Conservation (phyloP, 441 rosid species). For the Oxalis stricta region DNA sequence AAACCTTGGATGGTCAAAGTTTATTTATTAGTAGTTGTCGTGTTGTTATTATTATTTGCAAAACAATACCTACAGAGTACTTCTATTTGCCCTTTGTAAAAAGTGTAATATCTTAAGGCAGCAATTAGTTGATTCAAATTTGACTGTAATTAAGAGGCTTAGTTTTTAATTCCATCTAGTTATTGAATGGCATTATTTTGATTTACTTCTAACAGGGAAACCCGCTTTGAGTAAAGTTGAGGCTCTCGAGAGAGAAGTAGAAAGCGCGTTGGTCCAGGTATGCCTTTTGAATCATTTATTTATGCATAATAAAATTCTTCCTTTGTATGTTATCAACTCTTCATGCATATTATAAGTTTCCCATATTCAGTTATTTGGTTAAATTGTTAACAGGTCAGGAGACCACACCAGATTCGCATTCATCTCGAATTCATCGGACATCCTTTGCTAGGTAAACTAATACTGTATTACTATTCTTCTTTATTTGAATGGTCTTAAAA, state of each 20-base stretch:
- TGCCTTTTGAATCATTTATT: constrained; percentile 1
- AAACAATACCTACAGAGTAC: background rate
- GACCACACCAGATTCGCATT: constrained; percentile 90
- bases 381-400: constrained; percentile 73
- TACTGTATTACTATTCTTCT: background rate
- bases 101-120: background rate
- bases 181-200: background rate
- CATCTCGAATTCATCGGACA: constrained; percentile 85
- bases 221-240: constrained; percentile 66
- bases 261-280: constrained; percentile 59
- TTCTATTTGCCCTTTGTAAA: background rate
- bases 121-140: background rate
- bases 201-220: constrained; percentile 35
- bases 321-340: background rate
- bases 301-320: background rate
- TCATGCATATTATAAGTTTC: background rate
- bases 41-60: too few species aligned
- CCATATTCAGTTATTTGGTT: background rate
- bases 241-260: constrained; percentile 53
- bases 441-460: constrained; percentile 56
- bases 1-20: background rate
- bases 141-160: background rate
- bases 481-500: too few species aligned
- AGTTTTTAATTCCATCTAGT: background rate
- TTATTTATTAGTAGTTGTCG: background rate